Conservation (phyloP, 176 grass and related monocot genomes). For the Zea luxurians region DNA sequence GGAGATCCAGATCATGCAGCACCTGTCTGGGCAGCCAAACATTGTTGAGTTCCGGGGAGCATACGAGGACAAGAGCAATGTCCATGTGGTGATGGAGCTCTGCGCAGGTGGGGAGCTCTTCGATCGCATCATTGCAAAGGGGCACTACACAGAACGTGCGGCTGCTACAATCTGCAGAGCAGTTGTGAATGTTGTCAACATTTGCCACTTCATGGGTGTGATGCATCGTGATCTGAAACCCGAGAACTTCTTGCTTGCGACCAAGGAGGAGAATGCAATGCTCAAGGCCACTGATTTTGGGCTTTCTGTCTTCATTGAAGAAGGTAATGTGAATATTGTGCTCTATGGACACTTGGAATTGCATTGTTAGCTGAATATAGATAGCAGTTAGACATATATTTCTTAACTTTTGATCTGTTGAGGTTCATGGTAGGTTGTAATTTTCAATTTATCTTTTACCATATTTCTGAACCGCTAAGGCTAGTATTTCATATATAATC, state of each 20-base stretch:
- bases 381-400: not conserved
- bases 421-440: not conserved
- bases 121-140: slow-evolving; percentile 91
- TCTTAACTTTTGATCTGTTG: slow-evolving; percentile 16
- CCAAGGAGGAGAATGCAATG: slow-evolving; percentile 90
- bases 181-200: slow-evolving; percentile 90
- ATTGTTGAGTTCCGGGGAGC: slow-evolving; percentile 91
- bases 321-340: slow-evolving; percentile 58
- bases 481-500: slow-evolving; percentile 1
- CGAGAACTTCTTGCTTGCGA: slow-evolving; percentile 94
- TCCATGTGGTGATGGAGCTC: slow-evolving; percentile 98
- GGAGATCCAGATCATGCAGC: slow-evolving; percentile 99
- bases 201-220: slow-evolving; percentile 98
- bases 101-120: slow-evolving; percentile 92
- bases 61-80: slow-evolving; percentile 79
- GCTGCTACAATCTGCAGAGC: slow-evolving; percentile 82
- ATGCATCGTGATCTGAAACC: slow-evolving; percentile 97
- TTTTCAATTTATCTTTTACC: not conserved
- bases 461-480: not conserved
- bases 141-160: slow-evolving; percentile 87
- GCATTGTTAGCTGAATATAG: slow-evolving; percentile 13
- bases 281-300: slow-evolving; percentile 98
- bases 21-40: slow-evolving; percentile 87
- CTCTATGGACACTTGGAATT: slow-evolving; percentile 25
- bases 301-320: slow-evolving; percentile 96